A percentile compares a stretch with the other conserved stretches of the same genome.
Conservation (phyloP, 805 yeast species). For the Martiniozyma abietophila region DNA sequence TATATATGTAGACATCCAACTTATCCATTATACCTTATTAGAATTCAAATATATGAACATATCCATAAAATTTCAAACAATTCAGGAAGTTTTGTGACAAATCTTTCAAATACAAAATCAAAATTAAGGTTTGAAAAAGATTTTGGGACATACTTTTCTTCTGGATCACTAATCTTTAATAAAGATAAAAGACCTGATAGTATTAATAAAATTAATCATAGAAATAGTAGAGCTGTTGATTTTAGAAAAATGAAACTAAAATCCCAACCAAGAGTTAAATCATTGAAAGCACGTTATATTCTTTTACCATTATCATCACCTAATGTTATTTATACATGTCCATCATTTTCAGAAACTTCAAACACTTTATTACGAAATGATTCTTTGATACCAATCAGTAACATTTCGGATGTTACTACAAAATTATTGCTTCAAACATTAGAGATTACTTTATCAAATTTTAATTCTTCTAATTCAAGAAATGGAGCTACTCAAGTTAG, state of each 20-base stretch:
- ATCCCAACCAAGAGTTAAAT: slow-evolving; percentile 16
- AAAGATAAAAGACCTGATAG: not conserved
- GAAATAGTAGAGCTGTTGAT: not conserved
- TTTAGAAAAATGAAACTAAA: slow-evolving; percentile 7
- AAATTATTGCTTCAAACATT: slow-evolving; percentile 53
- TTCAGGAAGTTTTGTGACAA: slow-evolving; percentile 1
- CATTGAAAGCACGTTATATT: slow-evolving; percentile 55
- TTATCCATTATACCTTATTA: slow-evolving; percentile 47
- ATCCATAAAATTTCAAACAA: slow-evolving; percentile 13
- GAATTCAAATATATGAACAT: slow-evolving; percentile 63
- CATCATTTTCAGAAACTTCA: slow-evolving; percentile 4
- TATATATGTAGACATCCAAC: slow-evolving; percentile 59
- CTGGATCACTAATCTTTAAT: slow-evolving; percentile 13
- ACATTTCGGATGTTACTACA: slow-evolving; percentile 35
- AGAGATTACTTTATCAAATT: slow-evolving; percentile 38
- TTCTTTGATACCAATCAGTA: too few relatives aligned
- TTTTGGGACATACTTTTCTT: slow-evolving; percentile 2
- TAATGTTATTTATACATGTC: slow-evolving; percentile 46
- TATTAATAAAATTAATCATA: too few relatives aligned
- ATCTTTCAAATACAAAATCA: slow-evolving; percentile 4
- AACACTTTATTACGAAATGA: too few relatives aligned
- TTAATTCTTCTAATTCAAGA: slow-evolving; percentile 8
- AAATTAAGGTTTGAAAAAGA: slow-evolving; percentile 8
- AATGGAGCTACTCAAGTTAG: slow-evolving; percentile 34
- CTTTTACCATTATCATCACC: slow-evolving; percentile 64